A percentile compares a stretch with the other conserved stretches of the same genome.
phyloP scores from a whole-genome alignment of 345 rosid genomes.

The Lumnitzera racemosa region DNA sequence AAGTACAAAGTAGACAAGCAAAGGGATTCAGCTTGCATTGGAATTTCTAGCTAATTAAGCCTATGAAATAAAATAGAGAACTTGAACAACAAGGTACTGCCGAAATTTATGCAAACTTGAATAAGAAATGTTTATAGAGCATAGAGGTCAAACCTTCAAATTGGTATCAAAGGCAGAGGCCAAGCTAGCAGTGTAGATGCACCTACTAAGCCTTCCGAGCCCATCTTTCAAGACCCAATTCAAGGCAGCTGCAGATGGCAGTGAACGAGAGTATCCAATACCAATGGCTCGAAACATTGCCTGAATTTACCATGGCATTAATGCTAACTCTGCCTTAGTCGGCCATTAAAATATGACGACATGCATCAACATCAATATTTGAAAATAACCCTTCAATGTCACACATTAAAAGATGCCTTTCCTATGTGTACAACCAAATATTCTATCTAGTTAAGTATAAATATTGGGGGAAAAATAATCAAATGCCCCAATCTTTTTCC shows the following conservation, averaged over 20 bases:
- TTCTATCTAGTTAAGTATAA: too few species aligned
- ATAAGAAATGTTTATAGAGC: not conserved
- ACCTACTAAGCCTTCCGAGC: conserved; percentile 77
- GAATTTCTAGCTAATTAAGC: too few species aligned
- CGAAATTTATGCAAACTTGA: not conserved
- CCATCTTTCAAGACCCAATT: conserved; percentile 94
- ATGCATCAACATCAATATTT: too few species aligned
- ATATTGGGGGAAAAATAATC: too few species aligned
- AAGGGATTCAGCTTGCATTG: too few species aligned
- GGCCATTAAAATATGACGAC: too few species aligned
- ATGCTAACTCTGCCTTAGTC: too few species aligned
- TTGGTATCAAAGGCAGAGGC: conserved; percentile 89
- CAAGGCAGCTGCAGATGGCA: conserved; percentile 84
- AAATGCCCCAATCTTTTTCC: too few species aligned
- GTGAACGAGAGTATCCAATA: conserved; percentile 71
- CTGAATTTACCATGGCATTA: conserved; percentile 17
- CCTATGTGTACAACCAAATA: too few species aligned
- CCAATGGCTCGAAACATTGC: conserved; percentile 94
- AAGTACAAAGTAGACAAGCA: not conserved
- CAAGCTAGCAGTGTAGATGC: conserved; percentile 84
- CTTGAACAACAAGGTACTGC: not conserved
- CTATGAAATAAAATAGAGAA: too few species aligned
- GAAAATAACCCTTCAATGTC: too few species aligned
- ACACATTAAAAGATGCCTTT: too few species aligned
- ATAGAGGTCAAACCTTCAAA: conserved; percentile 48